These are phyloP conservation scores for Raphanus raphanistrum DNA, from an alignment of 345 rosid species.

Conservation along the genomic window DNA sequence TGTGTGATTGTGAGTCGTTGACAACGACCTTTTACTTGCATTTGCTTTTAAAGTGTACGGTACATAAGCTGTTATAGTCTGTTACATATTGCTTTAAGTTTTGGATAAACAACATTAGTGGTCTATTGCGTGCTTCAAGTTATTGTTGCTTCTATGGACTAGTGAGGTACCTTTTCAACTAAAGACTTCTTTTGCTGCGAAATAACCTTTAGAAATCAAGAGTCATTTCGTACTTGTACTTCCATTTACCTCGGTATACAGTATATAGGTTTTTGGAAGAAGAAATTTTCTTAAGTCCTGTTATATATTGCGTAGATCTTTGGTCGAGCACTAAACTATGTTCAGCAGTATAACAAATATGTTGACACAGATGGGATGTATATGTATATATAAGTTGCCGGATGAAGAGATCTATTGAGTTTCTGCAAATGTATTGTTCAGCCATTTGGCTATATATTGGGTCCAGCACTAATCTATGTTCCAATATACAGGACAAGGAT, in stretches of 20 bases:
- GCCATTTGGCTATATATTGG: not conserved
- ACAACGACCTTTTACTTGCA: not conserved
- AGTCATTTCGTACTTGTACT: no score
- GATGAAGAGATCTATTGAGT: not conserved
- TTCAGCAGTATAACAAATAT: slow-evolving; percentile 31
- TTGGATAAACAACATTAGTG: not conserved
- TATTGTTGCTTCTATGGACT: not conserved
- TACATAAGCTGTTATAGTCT: not conserved
- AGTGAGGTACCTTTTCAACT: no score
- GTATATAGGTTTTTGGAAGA: not conserved
- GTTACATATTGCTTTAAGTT: not conserved
- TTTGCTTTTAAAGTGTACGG: not conserved
- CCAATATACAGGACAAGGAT: slow-evolving; percentile 51
- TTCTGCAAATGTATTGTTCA: not conserved
- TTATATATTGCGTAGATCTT: not conserved
- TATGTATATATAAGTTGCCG: not conserved
- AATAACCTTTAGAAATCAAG: no score
- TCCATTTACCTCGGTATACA: no score
- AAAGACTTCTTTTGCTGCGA: no score
- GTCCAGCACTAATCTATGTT: slow-evolving; percentile 21
- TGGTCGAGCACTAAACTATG: slow-evolving; percentile 6
- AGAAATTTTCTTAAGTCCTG: not conserved
- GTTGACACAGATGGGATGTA: slow-evolving; percentile 39
- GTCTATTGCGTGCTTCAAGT: not conserved
- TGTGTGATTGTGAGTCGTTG: not conserved